A percentile compares a stretch with the other conserved stretches of the same genome.
These are phyloP conservation scores for Mesembryanthemum crystallinum DNA, from an alignment of 148 eudicot genomes.

Conservation along the genomic window DNA sequence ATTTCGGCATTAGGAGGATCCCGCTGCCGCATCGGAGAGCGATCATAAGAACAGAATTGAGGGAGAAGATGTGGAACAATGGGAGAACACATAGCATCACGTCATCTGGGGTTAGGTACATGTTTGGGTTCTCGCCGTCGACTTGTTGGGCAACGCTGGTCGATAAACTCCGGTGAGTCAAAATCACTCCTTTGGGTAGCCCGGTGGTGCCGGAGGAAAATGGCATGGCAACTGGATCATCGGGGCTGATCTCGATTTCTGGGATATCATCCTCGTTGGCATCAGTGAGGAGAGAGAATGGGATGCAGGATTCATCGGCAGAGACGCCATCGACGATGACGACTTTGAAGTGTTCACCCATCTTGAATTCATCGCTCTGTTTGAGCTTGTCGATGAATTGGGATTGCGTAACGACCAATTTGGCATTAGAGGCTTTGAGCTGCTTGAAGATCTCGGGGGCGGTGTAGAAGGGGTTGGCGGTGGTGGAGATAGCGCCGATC, in stretches of 20 bases:
- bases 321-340: conserved; percentile 55
- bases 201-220: conserved; percentile 97
- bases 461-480: conserved; percentile 78
- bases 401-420: conserved; percentile 56
- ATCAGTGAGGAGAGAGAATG: conserved; percentile 41
- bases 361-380: conserved; percentile 16
- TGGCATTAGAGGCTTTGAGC: conserved; percentile 38
- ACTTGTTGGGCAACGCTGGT: conserved; percentile 90
- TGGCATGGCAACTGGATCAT: conserved; percentile 70
- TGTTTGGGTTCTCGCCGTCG: conserved; percentile 81
- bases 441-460: conserved; percentile 62
- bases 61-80: conserved; percentile 70
- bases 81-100: conserved; percentile 77
- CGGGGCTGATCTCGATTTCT: conserved; percentile 39
- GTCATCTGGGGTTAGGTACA: conserved; percentile 55
- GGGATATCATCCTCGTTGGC: conserved; percentile 39
- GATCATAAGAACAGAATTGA: conserved; percentile 66
- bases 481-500: conserved; percentile 69
- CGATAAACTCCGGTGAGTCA: conserved; percentile 70
- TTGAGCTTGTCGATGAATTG: conserved; percentile 61
- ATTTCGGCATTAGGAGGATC: conserved; percentile 64
- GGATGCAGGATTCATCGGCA: conserved; percentile 44
- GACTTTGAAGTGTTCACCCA: conserved; percentile 43
- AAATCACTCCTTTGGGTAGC: conserved; percentile 73
- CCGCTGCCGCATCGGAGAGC: conserved; percentile 65